Conservation (phyloP, 257 asterid species). For the Solanum pinnatisectum region DNA sequence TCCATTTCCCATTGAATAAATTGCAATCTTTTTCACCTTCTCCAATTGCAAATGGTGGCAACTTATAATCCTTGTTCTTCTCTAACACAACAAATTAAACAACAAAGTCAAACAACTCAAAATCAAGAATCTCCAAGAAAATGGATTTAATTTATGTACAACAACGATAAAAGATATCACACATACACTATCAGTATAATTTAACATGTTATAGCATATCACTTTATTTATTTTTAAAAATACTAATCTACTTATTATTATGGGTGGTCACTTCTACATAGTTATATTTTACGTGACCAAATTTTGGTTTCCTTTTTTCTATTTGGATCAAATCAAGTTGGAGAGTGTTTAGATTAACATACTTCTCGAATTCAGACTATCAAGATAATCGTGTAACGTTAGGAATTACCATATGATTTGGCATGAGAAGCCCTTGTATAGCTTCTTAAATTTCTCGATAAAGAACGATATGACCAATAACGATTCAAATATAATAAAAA, state of each 20-base stretch:
- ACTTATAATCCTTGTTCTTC: slow-evolving; percentile 50
- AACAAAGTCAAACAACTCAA: neutral
- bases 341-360: neutral
- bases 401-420: neutral
- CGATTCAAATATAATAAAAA: neutral
- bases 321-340: neutral
- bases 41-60: slow-evolving; percentile 50
- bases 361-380: neutral
- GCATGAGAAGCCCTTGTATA: neutral
- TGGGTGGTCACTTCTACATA: neutral
- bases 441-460: neutral
- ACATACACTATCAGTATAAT: neutral
- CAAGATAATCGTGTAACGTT: neutral
- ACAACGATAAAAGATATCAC: neutral
- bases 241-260: neutral
- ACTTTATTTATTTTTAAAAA: neutral
- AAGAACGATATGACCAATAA: neutral
- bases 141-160: neutral
- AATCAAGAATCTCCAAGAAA: neutral
- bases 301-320: neutral
- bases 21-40: slow-evolving; percentile 51
- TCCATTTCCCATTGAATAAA: slow-evolving; percentile 73
- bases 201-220: neutral
- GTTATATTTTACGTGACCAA: neutral
- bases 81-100: slow-evolving; percentile 30